Conservation (phyloP, 2,329 filamentous ascomycete species). For the Beauveria rudraprayagi region DNA sequence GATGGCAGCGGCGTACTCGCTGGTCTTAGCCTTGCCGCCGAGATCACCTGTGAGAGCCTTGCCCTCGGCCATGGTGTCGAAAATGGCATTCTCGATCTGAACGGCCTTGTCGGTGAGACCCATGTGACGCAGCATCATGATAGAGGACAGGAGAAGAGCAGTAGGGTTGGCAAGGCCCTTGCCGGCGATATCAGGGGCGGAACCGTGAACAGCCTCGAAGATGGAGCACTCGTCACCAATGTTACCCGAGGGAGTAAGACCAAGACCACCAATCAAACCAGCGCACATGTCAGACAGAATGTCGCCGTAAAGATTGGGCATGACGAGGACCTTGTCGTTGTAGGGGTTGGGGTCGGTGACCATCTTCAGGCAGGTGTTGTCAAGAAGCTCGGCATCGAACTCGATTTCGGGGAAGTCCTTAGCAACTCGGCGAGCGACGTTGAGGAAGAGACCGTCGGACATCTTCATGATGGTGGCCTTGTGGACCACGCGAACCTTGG, state of each 20-base stretch:
- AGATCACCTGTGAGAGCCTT: slow-evolving; percentile 94
- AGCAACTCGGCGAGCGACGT: slow-evolving; percentile 72
- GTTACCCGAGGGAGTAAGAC: slow-evolving; percentile 95
- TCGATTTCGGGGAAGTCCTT: slow-evolving; percentile 95
- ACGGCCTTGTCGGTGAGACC: slow-evolving; percentile 73
- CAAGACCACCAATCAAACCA: slow-evolving; percentile 93
- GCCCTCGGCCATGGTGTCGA: slow-evolving; percentile 90
- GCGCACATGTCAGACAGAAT: slow-evolving; percentile 99
- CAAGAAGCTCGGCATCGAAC: slow-evolving; percentile 95
- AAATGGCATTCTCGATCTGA: slow-evolving; percentile 90
- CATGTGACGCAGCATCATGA: slow-evolving; percentile 99
- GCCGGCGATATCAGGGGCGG: slow-evolving; percentile 91
- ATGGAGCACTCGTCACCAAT: slow-evolving; percentile 99
- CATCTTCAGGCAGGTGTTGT: slow-evolving; percentile 99
- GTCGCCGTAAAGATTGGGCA: slow-evolving; percentile 98
- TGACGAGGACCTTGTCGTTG: slow-evolving; percentile 98
- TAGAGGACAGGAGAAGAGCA: slow-evolving; percentile 85
- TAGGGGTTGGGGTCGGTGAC: slow-evolving; percentile 92
- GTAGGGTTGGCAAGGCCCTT: slow-evolving; percentile 96
- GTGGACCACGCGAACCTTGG: slow-evolving; percentile 96
- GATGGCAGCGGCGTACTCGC: slow-evolving; percentile 89
- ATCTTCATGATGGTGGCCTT: slow-evolving; percentile 99
- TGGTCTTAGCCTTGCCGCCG: slow-evolving; percentile 91
- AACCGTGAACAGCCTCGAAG: slow-evolving; percentile 98
- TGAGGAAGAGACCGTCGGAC: slow-evolving; percentile 96